Conservation (phyloP, 176 grass and related monocot species). For the Carex scoparia region DNA sequence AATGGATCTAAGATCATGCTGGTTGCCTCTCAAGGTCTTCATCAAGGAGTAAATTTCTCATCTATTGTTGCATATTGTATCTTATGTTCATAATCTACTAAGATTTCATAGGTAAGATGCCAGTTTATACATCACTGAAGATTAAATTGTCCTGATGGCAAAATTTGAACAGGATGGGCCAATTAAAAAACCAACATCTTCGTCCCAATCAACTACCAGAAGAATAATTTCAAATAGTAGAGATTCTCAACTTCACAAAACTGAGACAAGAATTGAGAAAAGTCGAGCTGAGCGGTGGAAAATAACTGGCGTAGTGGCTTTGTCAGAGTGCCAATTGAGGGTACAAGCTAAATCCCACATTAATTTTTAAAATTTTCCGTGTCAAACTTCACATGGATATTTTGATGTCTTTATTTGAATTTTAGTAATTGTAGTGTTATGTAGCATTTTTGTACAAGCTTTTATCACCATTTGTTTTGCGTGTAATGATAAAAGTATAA, state of each 20-base stretch:
- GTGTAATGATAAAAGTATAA: not conserved
- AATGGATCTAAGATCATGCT: constrained; percentile 87
- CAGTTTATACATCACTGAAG: not conserved
- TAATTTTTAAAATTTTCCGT: not conserved
- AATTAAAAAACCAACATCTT: constrained; percentile 51
- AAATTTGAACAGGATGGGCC: constrained; percentile 61
- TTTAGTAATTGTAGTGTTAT: not conserved
- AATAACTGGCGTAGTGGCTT: constrained; percentile 64
- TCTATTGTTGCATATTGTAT: constrained; percentile 1
- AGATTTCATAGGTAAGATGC: not conserved
- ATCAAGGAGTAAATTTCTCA: constrained; percentile 71
- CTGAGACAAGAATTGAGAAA: constrained; percentile 44
- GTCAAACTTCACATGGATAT: not conserved
- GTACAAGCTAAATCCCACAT: constrained; percentile 36
- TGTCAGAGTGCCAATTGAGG: constrained; percentile 57
- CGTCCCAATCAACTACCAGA: constrained; percentile 23
- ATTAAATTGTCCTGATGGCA: not conserved
- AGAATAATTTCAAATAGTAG: constrained; percentile 32
- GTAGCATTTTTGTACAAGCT: not conserved
- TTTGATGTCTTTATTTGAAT: not conserved
- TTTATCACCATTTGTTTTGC: not conserved
- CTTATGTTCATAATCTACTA: not conserved
- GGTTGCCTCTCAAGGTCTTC: constrained; percentile 78
- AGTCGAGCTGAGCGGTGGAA: constrained; percentile 57
- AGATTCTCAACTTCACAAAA: constrained; percentile 29